phyloP scores from a whole-genome alignment of 306 rosid genomes.

The Sicyos baderoa region DNA sequence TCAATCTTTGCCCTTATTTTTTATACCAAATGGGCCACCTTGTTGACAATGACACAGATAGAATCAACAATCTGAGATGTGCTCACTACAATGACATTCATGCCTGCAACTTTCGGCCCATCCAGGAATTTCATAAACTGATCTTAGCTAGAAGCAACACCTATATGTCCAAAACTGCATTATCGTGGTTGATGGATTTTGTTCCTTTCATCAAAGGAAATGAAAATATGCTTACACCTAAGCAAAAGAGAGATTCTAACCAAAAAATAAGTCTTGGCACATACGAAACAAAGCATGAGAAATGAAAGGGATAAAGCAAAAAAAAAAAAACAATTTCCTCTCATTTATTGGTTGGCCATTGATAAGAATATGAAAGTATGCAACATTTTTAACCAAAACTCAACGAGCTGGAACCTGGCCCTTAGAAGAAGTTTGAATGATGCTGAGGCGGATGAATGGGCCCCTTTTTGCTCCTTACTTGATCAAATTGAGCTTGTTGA shows the following conservation, averaged over 20 bases:
- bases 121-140: neutral
- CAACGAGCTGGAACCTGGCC: no score
- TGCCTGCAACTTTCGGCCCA: constrained; percentile 1
- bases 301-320: neutral
- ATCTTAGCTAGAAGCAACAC: neutral
- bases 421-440: no score
- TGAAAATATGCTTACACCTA: constrained; percentile 2
- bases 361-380: no score
- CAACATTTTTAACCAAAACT: no score
- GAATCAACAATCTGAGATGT: neutral
- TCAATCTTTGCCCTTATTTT: neutral
- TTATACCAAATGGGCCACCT: neutral
- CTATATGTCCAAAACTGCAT: neutral
- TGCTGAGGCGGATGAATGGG: no score
- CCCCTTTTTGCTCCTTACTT: no score
- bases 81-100: neutral
- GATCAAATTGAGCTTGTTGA: no score
- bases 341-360: no score
- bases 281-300: neutral
- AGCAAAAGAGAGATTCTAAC: neutral
- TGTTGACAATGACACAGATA: neutral
- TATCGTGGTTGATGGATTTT: neutral
- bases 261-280: neutral
- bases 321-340: no score
- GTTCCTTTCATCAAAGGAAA: neutral